Percentiles rank a stretch among this genome's conserved stretches.
phyloP scores from a whole-genome alignment of 164 flowering plant genomes.

The Vitis rotundifolia region DNA sequence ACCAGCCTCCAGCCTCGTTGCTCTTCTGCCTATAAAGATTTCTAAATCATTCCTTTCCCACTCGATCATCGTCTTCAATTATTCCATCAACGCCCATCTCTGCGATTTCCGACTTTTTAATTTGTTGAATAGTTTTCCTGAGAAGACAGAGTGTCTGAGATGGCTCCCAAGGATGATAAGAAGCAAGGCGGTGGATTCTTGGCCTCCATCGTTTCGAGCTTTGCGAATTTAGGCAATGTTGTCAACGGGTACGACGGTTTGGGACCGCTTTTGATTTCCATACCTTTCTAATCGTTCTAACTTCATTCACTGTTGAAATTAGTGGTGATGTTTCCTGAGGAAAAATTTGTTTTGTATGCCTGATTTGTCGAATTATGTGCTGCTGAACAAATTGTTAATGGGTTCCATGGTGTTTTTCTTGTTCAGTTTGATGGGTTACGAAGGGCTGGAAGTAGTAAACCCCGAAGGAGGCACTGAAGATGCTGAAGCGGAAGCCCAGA shows the following conservation, averaged over 20 bases:
- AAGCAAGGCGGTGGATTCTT: slow-evolving; percentile 54
- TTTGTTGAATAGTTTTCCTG: not conserved
- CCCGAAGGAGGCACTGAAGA: slow-evolving; percentile 31
- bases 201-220: slow-evolving; percentile 40
- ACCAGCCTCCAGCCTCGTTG: not conserved
- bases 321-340: not conserved
- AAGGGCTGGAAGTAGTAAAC: slow-evolving; percentile 29
- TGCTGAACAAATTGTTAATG: not conserved
- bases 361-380: not conserved
- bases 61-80: too few species aligned
- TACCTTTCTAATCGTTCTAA: not conserved
- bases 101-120: too few species aligned
- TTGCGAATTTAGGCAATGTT: slow-evolving; percentile 41
- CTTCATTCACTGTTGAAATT: not conserved
- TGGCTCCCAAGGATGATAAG: slow-evolving; percentile 48
- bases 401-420: not conserved
- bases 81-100: too few species aligned
- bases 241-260: slow-evolving; percentile 40
- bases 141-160: slow-evolving; percentile 4
- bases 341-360: not conserved
- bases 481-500: slow-evolving; percentile 31
- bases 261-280: not conserved
- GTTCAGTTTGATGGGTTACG: slow-evolving; percentile 31
- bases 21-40: not conserved
- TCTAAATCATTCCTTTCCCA: not conserved